Base-by-base conservation (phyloP, 768 basidiomycete genomes). In the Clavaria fumosa region DNA sequence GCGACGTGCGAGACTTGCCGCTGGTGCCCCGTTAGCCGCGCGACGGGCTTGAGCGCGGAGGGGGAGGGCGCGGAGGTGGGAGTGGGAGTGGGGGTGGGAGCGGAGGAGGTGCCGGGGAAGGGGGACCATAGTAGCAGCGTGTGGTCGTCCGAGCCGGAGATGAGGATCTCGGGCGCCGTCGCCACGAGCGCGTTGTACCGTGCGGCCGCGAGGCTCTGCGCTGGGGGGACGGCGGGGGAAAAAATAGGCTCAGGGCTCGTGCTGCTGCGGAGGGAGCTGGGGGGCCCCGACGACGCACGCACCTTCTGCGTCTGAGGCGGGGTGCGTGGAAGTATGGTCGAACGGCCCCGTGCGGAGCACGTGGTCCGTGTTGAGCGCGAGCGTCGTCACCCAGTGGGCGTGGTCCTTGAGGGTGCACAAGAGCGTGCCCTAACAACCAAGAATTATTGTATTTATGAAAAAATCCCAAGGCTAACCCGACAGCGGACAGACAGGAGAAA, bases 351-450 rank as follows among this genome's bases (percentile, higher is more conserved):
- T 96, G 17, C 91, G 78, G 3, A 95, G 67, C 19, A 93, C 75
- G 50, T 91, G 95, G 53, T 99, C 93, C 7, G 91, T 91, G 56
- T 90, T 93, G 38, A 96, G 66, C 3, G 95, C 78, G 31, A 99
- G 72, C 0, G 91, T 97, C 14, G 91, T 99, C 5, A 99, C 95
- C 93, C 91, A 97, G 51, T 99, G 95, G 0, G 90, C 95, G 49
- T 99, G 93, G 44, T 96, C 90, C 55, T 85, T 89, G 19, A 97
- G 61, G 0, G 78, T 77, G 48, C 91, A 70, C 24, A 96, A 62
- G 19, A 75, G 72, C 54, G 74, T 80, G 1, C 91, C 93, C 81
- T 91, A 47, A n/a, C 20, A 33, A 37, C 12, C 41, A 20, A 39
- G 1, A 38, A 34, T 26, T 14, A 32, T 27, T 19, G 14, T 36